Evolutionary conservation across 31 red algal species (phyloP).

Genomic region (Endocladia muricata): DNA sequence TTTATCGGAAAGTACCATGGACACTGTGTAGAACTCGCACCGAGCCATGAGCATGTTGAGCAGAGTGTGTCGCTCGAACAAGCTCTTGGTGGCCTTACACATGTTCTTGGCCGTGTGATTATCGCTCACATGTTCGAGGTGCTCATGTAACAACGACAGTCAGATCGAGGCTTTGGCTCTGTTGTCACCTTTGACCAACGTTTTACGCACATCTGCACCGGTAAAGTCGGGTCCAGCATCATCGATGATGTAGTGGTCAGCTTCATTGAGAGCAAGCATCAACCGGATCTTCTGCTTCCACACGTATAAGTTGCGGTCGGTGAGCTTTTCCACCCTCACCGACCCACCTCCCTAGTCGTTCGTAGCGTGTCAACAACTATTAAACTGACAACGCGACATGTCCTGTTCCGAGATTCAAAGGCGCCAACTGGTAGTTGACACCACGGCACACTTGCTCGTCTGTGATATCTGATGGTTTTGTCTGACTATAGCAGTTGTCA

Average conservation of each 20-base stretch:
- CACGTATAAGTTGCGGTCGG: not conserved
- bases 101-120: not conserved
- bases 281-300: too few species aligned
- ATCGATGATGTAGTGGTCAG: not conserved
- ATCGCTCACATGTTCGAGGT: not conserved
- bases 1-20: too few species aligned
- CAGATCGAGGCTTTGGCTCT: not conserved
- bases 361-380: too few species aligned
- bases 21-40: too few species aligned
- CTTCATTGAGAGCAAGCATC: not conserved
- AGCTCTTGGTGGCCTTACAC: constrained; percentile 4
- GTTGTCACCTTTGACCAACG: not conserved
- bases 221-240: not conserved
- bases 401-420: too few species aligned
- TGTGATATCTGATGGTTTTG: too few species aligned
- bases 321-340: not conserved
- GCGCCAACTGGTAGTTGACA: too few species aligned
- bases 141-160: constrained; percentile 3
- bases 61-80: too few species aligned
- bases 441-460: too few species aligned
- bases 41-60: too few species aligned
- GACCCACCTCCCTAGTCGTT: not conserved
- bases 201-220: not conserved
- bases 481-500: too few species aligned
- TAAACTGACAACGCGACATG: too few species aligned